phyloP scores from a whole-genome alignment of 805 yeast genomes.

The Metschnikowia kofuensis region DNA sequence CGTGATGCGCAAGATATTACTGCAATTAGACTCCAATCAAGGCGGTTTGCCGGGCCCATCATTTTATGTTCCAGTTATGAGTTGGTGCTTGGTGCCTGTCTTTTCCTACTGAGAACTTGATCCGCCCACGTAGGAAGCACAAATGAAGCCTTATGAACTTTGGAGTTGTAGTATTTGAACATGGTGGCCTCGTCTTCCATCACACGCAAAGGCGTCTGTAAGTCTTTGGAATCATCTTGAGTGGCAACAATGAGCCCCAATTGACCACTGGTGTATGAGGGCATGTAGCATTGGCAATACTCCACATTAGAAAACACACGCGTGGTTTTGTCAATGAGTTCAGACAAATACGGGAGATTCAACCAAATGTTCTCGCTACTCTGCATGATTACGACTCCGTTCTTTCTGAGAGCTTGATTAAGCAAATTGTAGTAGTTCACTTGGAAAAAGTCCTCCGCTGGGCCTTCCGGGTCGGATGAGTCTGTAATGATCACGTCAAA shows the following conservation, averaged over 20 bases:
- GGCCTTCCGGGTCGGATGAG: conserved; percentile 94
- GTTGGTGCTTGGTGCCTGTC: background rate
- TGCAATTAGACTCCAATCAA: no score
- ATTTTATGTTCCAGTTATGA: no score
- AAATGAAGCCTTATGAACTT: conserved; percentile 70
- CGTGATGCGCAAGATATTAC: no score
- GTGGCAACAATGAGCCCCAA: conserved; percentile 74
- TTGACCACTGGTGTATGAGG: conserved; percentile 87
- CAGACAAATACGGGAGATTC: conserved; percentile 50
- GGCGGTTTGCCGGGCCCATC: no score
- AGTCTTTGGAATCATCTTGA: conserved; percentile 45
- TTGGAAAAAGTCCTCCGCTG: conserved; percentile 88
- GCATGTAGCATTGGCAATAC: conserved; percentile 79
- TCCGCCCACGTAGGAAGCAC: conserved; percentile 80
- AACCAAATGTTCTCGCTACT: conserved; percentile 76
- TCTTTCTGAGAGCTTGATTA: conserved; percentile 54
- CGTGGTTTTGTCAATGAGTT: conserved; percentile 46
- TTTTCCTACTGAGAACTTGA: conserved; percentile 21
- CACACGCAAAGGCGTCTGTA: conserved; percentile 51
- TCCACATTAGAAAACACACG: conserved; percentile 59
- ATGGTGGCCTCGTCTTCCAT: conserved; percentile 46
- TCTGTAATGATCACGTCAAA: conserved; percentile 88
- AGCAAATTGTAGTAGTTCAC: conserved; percentile 70
- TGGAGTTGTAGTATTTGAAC: conserved; percentile 63
- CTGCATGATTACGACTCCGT: conserved; percentile 78